Evolutionary conservation across 2,329 filamentous ascomycete genomes (phyloP).

Genomic region (Penicillium sp.): DNA sequence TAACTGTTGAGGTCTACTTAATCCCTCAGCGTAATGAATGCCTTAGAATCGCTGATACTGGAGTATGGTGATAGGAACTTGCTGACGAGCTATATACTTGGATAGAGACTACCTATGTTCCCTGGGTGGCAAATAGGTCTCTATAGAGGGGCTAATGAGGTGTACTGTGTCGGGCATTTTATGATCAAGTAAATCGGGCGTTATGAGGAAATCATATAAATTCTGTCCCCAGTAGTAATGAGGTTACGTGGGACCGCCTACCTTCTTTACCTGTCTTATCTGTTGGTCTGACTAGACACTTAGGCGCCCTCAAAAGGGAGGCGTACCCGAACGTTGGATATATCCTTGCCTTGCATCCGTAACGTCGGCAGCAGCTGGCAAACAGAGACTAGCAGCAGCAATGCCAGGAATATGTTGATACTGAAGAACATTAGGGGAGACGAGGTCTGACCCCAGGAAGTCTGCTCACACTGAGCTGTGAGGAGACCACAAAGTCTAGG

Average conservation of each 20-base stretch:
- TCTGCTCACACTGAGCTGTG: neutral
- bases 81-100: conserved; percentile 1
- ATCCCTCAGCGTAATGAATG: too few species aligned
- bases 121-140: neutral
- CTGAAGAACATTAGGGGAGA: neutral
- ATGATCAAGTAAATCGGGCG: too few species aligned
- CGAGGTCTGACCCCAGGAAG: conserved; percentile 2
- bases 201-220: too few species aligned
- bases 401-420: neutral
- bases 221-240: neutral
- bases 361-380: conserved; percentile 3
- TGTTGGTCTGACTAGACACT: conserved; percentile 4
- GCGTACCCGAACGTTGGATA: conserved; percentile 3
- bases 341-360: conserved; percentile 5
- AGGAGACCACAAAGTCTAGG: neutral
- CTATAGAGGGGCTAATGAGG: conserved; percentile 7
- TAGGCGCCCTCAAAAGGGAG: conserved; percentile 5
- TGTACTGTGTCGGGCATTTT: neutral
- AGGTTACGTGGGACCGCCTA: neutral
- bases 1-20: neutral
- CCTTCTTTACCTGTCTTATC: conserved; percentile 7
- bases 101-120: neutral
- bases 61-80: neutral
- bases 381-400: conserved; percentile 3
- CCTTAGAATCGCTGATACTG: too few species aligned